Evolutionary conservation across 306 rosid genomes (phyloP), one percentile per base, ranked within the genome.

Genomic region (Argentina anserina): DNA sequence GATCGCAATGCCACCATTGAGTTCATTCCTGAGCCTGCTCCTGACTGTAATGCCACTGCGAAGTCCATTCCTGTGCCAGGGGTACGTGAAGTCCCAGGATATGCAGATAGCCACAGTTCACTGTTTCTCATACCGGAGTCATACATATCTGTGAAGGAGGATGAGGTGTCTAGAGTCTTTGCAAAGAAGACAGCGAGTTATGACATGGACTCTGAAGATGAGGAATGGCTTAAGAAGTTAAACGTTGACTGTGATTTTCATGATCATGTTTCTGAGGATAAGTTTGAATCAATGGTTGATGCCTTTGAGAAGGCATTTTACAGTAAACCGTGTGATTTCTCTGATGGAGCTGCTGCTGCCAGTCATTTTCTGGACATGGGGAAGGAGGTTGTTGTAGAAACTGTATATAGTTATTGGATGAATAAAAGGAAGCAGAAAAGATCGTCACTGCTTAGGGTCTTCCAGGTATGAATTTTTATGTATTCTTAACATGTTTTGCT

Each of bases 171-270:
- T 26, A 82, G 96, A 84, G 89, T 88, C 20, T 33, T 87, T 82
- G 70, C 83, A 25, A 89, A 76, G 84, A 78, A 60, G 67, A 75
- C 75, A 0, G 87, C 93, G 1, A 84, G 68, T 65, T 93, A 93
- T 76, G 98, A 93, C 79, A 75, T 93, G 90, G 98, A 93, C 67
- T 86, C 87, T 17, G 97, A 85, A 39, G 98, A 93, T 53, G 98
- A 93, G 79, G 81, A 75, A 59, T 93, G 97, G 96, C 78, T 89
- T 31, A 76, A 63, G 49, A 81, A 78, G 75, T 81, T 87, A 39
- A 90, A 89, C 59, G 4, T 65, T 0, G 81, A 82, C 69, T 80
- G 62, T 49, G 78, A 60, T 53, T 69, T 56, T 63, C 81, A 60
- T 59, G 90, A 81, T 68, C 67, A 52, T 75, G 59, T 93, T 60